Base-by-base conservation (phyloP, 2,329 filamentous ascomycete genomes). In the Neonectria hederae region DNA sequence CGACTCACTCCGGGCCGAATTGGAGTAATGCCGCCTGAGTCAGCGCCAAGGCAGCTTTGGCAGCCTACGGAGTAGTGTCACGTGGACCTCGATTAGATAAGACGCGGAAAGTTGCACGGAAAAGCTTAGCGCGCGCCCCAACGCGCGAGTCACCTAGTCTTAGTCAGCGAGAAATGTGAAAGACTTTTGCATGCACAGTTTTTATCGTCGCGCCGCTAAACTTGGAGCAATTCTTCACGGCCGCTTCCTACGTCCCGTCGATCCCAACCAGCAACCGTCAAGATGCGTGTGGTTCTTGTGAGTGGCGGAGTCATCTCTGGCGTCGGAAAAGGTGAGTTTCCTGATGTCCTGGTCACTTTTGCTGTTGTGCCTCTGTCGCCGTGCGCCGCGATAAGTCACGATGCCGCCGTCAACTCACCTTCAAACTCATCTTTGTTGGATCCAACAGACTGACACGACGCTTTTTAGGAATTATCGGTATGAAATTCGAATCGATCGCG, bases 221-320 rank as follows among this genome's bases (percentile, higher is more conserved):
- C 38, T 42, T 19, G n/a, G 38, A 42, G 38, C 38, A 42, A 42
- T 42, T 42, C 38, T 42, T 42, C 38, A 42, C 38, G 38, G 38
- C 38, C 17, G 38, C 38, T 11, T 42, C 38, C 9, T 5, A 42
- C 38, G 38, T 42, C n/a, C n/a, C 38, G 38, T 42, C 38, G n/a
- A 42, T 42, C 57, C 35, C 21, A 21, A 40, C 55, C 32, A 51
- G 42, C 30, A 66, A 59, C 54, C 13, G 30, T 26, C 54, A 68
- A 58, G 38, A 68, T 68, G 66, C 66, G 66, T 55, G 66, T 69
- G 58, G 66, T 68, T 59, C 66, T 68, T 55, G 66, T 68, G 46
- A 69, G 66, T 53, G 66, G 66, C n/a, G 66, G 66, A 63, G 66
- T 68, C 26, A 68, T 68, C 51, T 69, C 66, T 40, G 66, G 66